phyloP scores from a whole-genome alignment of 768 basidiomycete species.

The Pisolithus orientalis region DNA sequence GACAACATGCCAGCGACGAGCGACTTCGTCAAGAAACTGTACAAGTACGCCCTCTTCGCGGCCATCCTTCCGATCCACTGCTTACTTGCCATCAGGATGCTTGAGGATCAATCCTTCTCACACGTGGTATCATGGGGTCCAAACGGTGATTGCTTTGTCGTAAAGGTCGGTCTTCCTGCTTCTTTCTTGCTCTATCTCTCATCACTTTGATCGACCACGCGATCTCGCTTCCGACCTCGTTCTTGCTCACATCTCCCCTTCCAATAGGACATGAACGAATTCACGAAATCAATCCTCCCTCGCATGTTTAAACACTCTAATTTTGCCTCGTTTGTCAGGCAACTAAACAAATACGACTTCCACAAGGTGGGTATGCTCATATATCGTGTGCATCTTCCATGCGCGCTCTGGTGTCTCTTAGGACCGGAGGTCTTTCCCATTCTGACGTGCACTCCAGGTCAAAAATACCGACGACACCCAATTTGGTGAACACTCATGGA shows the following conservation, averaged over 20 bases:
- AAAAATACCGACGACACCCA: slow-evolving; percentile 82
- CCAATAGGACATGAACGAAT: slow-evolving; percentile 84
- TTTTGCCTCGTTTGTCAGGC: slow-evolving; percentile 87
- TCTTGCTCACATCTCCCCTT: slow-evolving; percentile 7
- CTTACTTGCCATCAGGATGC: slow-evolving; percentile 55
- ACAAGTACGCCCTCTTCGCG: slow-evolving; percentile 52
- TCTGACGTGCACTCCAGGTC: slow-evolving; percentile 33
- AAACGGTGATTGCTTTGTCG: slow-evolving; percentile 82
- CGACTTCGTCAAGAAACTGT: slow-evolving; percentile 92
- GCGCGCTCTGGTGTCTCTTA: no score
- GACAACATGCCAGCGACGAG: slow-evolving; percentile 83
- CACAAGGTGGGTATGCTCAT: slow-evolving; percentile 58
- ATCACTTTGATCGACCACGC: neutral
- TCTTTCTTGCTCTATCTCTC: slow-evolving; percentile 2
- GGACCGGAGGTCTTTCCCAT: no score
- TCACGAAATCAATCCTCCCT: slow-evolving; percentile 85
- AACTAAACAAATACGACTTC: slow-evolving; percentile 95
- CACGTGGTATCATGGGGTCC: slow-evolving; percentile 81
- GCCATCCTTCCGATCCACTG: neutral
- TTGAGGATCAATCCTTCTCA: slow-evolving; percentile 69
- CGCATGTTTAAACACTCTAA: slow-evolving; percentile 95
- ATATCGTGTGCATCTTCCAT: neutral
- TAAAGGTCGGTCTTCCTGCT: slow-evolving; percentile 44
- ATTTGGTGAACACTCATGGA: slow-evolving; percentile 56
- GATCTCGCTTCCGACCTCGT: neutral